Conservation (phyloP, 352 stramenopile genomes). For the Globisporangium megalacanthum region DNA sequence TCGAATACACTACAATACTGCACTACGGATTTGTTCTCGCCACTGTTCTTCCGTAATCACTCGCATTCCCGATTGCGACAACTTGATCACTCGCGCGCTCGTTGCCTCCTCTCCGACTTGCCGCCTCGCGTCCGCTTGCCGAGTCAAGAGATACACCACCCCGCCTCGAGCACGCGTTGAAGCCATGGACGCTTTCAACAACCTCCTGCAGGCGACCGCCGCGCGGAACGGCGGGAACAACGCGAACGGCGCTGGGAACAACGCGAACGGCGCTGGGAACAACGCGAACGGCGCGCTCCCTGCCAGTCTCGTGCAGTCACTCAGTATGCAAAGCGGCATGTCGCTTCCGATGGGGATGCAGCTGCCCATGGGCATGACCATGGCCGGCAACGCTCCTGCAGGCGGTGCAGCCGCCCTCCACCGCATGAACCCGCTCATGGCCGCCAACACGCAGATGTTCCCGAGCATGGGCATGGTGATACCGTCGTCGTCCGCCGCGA, state of each 20-base stretch:
- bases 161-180: constrained; percentile 1
- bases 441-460: constrained; percentile 58
- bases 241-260: constrained; percentile 9
- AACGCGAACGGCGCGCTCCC: constrained; percentile 16
- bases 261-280: constrained; percentile 9
- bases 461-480: constrained; percentile 33
- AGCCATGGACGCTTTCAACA: constrained; percentile 72
- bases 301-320: constrained; percentile 27
- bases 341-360: constrained; percentile 16
- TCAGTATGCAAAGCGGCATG: constrained; percentile 42
- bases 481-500: constrained; percentile 3
- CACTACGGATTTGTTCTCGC: too few relatives aligned
- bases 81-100: not conserved
- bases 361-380: constrained; percentile 44
- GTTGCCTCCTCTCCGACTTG: too few relatives aligned
- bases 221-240: constrained; percentile 29
- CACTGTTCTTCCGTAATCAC: not conserved
- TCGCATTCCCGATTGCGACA: not conserved
- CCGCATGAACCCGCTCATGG: constrained; percentile 72
- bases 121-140: too few relatives aligned
- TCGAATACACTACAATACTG: too few relatives aligned
- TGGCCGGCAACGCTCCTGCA: constrained; percentile 17
- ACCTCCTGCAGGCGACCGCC: constrained; percentile 62
- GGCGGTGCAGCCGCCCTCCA: constrained; percentile 30
- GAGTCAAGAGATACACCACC: too few relatives aligned